These are phyloP conservation scores for Citropsis articulata DNA, from an alignment of 345 rosid species.

Conservation along the genomic window DNA sequence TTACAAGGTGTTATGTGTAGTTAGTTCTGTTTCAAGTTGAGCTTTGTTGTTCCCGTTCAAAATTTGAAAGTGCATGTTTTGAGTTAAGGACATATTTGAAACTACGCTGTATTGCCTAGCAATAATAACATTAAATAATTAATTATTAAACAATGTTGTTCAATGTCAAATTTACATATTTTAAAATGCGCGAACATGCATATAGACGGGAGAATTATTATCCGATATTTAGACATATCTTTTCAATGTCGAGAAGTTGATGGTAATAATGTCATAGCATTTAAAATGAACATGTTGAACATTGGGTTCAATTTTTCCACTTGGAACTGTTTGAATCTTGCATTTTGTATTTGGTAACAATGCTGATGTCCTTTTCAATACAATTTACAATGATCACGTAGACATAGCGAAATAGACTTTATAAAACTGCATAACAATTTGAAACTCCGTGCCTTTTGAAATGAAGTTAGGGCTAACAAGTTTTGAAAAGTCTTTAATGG, in stretches of 20 bases:
- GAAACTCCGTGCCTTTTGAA: constrained; percentile 14
- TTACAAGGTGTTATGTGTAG: background rate
- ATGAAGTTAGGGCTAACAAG: background rate
- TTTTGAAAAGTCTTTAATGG: background rate
- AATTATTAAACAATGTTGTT: no score
- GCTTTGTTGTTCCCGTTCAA: background rate
- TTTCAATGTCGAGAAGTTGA: background rate
- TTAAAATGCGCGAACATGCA: no score
- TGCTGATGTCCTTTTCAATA: background rate
- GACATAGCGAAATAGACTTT: background rate
- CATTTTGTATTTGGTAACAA: background rate
- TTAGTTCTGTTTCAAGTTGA: background rate
- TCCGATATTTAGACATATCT: background rate
- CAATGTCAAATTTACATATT: no score
- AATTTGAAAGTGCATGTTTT: background rate
- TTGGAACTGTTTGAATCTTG: background rate
- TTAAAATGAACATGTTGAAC: background rate
- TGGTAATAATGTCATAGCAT: background rate
- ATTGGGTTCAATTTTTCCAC: background rate
- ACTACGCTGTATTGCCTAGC: no score
- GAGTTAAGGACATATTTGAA: no score
- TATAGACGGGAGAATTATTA: no score
- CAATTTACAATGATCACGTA: constrained; percentile 1
- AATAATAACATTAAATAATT: no score
- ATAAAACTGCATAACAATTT: background rate